Conservation (phyloP, 208 protist genomes). For the Leishmania lainsoni region DNA sequence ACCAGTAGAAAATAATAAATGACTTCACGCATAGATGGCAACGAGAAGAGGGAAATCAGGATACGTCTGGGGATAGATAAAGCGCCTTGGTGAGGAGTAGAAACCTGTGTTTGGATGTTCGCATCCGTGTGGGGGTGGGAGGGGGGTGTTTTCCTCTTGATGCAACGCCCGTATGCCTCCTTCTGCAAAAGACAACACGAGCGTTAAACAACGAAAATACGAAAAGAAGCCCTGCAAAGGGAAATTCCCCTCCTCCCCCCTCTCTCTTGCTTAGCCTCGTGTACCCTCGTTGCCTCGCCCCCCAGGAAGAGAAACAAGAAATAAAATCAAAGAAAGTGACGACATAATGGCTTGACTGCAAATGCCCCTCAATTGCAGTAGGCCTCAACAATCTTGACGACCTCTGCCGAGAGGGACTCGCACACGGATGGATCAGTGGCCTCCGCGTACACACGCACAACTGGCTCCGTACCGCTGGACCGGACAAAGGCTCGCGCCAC, state of each 20-base stretch:
- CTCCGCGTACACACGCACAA: constrained; percentile 93
- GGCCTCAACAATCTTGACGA: constrained; percentile 40
- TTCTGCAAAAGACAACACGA: not conserved
- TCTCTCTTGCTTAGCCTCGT: not conserved
- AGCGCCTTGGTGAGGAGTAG: not conserved
- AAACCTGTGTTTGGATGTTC: not conserved
- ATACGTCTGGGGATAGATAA: not conserved
- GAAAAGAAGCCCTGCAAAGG: not conserved
- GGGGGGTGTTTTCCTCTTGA: not conserved
- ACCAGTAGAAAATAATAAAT: not conserved
- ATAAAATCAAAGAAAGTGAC: not conserved
- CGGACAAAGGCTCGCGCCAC: constrained; percentile 87
- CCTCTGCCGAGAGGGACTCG: constrained; percentile 33
- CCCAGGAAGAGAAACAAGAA: not conserved
- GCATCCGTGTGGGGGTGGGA: too few relatives aligned
- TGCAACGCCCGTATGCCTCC: not conserved
- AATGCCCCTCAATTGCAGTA: constrained; percentile 35
- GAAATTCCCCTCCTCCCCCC: not conserved
- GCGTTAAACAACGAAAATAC: not conserved
- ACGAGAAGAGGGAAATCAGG: not conserved
- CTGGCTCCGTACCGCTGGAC: constrained; percentile 94
- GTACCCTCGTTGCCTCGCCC: not conserved
- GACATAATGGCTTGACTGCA: not conserved
- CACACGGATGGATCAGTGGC: constrained; percentile 35
- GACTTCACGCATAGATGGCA: not conserved